Conservation (phyloP, 1,284 basidiomycete genomes). For the Macrocystidia cucumis region DNA sequence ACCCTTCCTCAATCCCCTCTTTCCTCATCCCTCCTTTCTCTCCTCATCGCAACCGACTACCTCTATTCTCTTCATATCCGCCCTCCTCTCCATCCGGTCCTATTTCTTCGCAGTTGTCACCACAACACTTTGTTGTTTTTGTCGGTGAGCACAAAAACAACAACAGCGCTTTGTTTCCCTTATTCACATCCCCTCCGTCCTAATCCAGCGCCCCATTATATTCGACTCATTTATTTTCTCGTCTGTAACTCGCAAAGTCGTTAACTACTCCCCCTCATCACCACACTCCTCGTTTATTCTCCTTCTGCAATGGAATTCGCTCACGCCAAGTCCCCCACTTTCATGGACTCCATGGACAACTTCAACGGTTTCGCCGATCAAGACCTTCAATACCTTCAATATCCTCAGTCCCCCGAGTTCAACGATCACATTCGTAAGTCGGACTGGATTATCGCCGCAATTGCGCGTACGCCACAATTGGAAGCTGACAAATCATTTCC, state of each 20-base stretch:
- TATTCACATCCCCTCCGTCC: constrained; percentile 14
- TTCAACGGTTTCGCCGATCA: constrained; percentile 49
- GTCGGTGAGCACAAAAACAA: constrained; percentile 11
- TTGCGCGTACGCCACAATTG: constrained; percentile 3
- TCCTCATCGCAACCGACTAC: constrained; percentile 22
- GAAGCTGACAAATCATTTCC: constrained; percentile 12
- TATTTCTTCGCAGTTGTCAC: constrained; percentile 27
- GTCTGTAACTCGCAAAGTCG: constrained; percentile 17
- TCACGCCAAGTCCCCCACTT: constrained; percentile 30
- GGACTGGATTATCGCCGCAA: constrained; percentile 5
- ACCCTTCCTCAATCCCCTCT: constrained; percentile 19
- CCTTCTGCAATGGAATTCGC: constrained; percentile 44
- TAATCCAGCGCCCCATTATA: constrained; percentile 15
- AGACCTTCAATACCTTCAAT: constrained; percentile 39
- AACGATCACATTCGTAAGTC: constrained; percentile 37
- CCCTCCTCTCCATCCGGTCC: constrained; percentile 17
- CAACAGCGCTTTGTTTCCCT: constrained; percentile 10
- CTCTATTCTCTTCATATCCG: constrained; percentile 22
- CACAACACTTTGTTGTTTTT: constrained; percentile 14
- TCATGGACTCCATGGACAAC: constrained; percentile 44
- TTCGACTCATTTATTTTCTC: constrained; percentile 16
- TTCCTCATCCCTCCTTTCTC: constrained; percentile 17
- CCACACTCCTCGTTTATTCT: constrained; percentile 16
- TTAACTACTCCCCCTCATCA: constrained; percentile 14
- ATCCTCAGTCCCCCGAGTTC: constrained; percentile 33